Evolutionary conservation across 2,329 filamentous ascomycete species (phyloP), one percentile per base, ranked within the genome.

Genomic region (Pyricularia sp.): DNA sequence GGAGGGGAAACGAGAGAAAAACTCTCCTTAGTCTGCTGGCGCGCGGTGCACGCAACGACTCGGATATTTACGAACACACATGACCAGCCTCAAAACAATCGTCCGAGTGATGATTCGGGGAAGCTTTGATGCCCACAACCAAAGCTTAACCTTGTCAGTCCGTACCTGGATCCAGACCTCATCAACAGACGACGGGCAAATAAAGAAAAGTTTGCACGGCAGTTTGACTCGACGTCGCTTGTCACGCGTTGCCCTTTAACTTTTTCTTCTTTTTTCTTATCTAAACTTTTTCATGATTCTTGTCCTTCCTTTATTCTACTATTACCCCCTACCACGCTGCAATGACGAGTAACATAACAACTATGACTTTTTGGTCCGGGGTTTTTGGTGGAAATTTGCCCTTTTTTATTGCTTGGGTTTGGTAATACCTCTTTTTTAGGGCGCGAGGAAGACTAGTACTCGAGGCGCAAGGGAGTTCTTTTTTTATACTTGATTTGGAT

Each of bases 401-500:
- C 1, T 50, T n/a, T 50, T 20, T 1, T 36, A n/a, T n/a, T 50
- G 36, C 36, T 50, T 50, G 42, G 42, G 42, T 50, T 50, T 50
- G 14, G 42, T 50, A 50, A 50, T 50, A 33, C 36, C 31, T 25
- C 20, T 31, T 31, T n/a, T 12, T 50, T 10, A 50, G 42, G 42
- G 42, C 42, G 42, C 42, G 42, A 50, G 42, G 42, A 50, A 50
- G 20, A 50, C 42, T 50, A 50, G 42, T 50, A 50, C 42, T 50
- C 42, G 42, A 50, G 42, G 42, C 42, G 42, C 42, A 20, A n/a
- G 42, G 30, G 12, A 2, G 25, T 65, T 65, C 12, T 6, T 17
- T 42, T 65, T 31, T 65, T 33, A 65, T 42, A 65, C 64, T 36
- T 65, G 26, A 36, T 65, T 65, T 26, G 23, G 59, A 25, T 63